A percentile compares a stretch with the other conserved stretches of the same genome.
Evolutionary conservation across 2,329 filamentous ascomycete species (phyloP).

Genomic region (Lachnellula occidentalis): DNA sequence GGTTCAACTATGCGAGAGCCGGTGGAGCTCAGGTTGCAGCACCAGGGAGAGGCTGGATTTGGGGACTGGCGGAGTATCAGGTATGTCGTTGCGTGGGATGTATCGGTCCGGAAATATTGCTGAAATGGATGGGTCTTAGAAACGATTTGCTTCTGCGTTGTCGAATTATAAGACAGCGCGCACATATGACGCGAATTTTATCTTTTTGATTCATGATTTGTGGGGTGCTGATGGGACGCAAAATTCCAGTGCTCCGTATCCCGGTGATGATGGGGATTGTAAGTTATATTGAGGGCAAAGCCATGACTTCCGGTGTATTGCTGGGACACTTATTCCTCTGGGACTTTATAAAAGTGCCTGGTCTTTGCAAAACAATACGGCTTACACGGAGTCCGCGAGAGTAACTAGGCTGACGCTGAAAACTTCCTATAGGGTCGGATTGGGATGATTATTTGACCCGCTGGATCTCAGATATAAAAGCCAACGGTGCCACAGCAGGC

Average conservation of each 20-base stretch:
- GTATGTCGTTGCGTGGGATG: conserved; percentile 1
- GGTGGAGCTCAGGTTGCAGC: conserved; percentile 38
- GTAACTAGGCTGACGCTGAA: neutral
- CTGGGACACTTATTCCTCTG: neutral
- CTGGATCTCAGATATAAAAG: conserved; percentile 34
- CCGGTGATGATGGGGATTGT: conserved; percentile 45
- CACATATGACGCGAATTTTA: conserved; percentile 39
- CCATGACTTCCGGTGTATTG: neutral
- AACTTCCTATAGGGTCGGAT: conserved; percentile 28
- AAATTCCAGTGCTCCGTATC: conserved; percentile 34
- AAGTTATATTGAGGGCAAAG: neutral
- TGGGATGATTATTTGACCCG: conserved; percentile 40
- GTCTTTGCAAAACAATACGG: neutral
- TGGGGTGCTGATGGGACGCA: conserved; percentile 45
- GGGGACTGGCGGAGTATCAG: conserved; percentile 31
- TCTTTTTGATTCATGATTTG: conserved; percentile 41
- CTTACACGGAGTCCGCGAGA: too few relatives aligned
- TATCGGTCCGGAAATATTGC: neutral
- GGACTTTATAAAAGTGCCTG: neutral
- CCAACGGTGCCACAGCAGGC: conserved; percentile 33
- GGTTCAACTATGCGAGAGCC: conserved; percentile 36
- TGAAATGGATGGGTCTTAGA: conserved; percentile 5
- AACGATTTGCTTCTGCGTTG: conserved; percentile 39
- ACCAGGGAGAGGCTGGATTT: conserved; percentile 36
- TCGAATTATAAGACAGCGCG: conserved; percentile 41